Evolutionary conservation across 2,329 filamentous ascomycete species (phyloP).

Genomic region (Myriosclerotinia curreyana): DNA sequence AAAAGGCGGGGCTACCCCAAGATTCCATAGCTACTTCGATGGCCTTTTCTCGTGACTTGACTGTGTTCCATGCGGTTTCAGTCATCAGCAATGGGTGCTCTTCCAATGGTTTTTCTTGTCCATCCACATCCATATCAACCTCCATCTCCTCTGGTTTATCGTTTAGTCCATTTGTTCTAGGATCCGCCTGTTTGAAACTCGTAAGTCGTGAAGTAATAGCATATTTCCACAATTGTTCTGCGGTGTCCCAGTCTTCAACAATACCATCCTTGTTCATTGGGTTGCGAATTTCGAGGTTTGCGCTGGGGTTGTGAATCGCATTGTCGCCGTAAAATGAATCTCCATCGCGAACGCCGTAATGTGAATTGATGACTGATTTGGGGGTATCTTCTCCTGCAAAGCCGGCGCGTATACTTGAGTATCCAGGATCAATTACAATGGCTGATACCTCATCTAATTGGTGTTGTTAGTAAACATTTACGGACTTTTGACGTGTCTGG

Average conservation of each 20-base stretch:
- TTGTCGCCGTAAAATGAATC: slow-evolving; percentile 82
- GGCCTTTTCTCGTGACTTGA: slow-evolving; percentile 85
- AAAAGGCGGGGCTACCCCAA: slow-evolving; percentile 94
- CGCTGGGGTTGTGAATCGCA: slow-evolving; percentile 72
- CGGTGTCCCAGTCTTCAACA: slow-evolving; percentile 95
- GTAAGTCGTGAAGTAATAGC: slow-evolving; percentile 86
- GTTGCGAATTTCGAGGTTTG: slow-evolving; percentile 80
- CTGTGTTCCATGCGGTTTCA: slow-evolving; percentile 87
- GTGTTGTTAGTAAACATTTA: slow-evolving; percentile 11
- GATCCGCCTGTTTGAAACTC: slow-evolving; percentile 65
- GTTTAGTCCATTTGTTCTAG: slow-evolving; percentile 75
- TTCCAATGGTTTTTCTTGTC: slow-evolving; percentile 72
- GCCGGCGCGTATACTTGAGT: slow-evolving; percentile 84
- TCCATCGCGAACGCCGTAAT: slow-evolving; percentile 66
- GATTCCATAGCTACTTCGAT: slow-evolving; percentile 97
- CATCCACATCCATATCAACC: slow-evolving; percentile 55
- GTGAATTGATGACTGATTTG: slow-evolving; percentile 87
- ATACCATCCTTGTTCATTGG: slow-evolving; percentile 86
- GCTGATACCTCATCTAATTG: slow-evolving; percentile 88
- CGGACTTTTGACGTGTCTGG: slow-evolving; percentile 10
- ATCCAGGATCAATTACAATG: slow-evolving; percentile 92
- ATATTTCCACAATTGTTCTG: slow-evolving; percentile 87
- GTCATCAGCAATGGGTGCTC: slow-evolving; percentile 93
- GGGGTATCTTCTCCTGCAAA: slow-evolving; percentile 98
- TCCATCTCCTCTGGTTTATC: slow-evolving; percentile 47